These are phyloP conservation scores for Prunus salicina DNA, from an alignment of 306 rosid species.

Conservation along the genomic window DNA sequence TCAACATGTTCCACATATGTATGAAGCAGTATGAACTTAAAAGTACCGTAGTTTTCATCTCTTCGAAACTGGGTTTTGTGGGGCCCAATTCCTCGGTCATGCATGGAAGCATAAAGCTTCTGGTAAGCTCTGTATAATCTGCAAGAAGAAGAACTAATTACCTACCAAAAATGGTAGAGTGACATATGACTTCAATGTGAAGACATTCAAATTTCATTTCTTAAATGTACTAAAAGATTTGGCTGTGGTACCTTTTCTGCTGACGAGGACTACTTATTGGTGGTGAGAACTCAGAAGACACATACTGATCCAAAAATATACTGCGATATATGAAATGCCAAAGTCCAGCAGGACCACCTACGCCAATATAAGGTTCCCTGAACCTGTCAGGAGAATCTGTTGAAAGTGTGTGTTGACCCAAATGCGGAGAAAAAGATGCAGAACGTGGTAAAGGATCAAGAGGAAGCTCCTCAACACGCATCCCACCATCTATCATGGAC, in stretches of 20 bases:
- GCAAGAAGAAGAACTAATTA: conserved; percentile 38
- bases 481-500: conserved; percentile 85
- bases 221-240: conserved; percentile 2
- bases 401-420: conserved; percentile 53
- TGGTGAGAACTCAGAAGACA: conserved; percentile 82
- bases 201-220: conserved; percentile 12
- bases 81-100: conserved; percentile 78
- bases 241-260: conserved; percentile 66
- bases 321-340: conserved; percentile 98
- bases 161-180: conserved; percentile 7
- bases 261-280: conserved; percentile 64
- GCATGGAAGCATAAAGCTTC: conserved; percentile 84
- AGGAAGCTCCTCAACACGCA: conserved; percentile 86
- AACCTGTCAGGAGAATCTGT: conserved; percentile 67
- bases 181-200: background rate
- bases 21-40: conserved; percentile 16
- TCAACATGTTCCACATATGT: conserved; percentile 6
- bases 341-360: conserved; percentile 81
- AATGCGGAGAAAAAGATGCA: conserved; percentile 49
- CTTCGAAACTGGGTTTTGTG: conserved; percentile 93
- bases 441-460: conserved; percentile 51
- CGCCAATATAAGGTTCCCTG: conserved; percentile 46
- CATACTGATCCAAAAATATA: conserved; percentile 86
- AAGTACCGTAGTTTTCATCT: conserved; percentile 84
- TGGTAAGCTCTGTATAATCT: conserved; percentile 87